Conservation (phyloP, 176 grass and related monocot species). For the Oryza meridionalis region DNA sequence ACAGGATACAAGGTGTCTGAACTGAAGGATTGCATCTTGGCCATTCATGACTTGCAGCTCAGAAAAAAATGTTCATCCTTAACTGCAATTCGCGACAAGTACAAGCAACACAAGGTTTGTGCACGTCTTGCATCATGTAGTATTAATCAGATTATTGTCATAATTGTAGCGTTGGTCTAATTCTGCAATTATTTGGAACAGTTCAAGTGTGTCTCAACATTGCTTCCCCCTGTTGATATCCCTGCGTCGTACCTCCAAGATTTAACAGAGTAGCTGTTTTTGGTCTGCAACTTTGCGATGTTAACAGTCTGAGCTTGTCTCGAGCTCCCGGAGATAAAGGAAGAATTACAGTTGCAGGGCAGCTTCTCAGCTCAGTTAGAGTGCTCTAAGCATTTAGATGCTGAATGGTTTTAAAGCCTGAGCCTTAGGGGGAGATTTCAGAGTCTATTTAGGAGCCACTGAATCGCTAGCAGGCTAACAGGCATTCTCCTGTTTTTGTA, state of each 20-base stretch:
- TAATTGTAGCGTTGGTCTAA: constrained; percentile 34
- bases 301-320: constrained; percentile 43
- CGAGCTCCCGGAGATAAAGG: constrained; percentile 40
- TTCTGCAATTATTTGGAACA: constrained; percentile 49
- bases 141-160: constrained; percentile 21
- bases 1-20: constrained; percentile 77
- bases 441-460: constrained; percentile 37
- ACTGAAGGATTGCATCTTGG: constrained; percentile 72
- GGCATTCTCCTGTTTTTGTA: constrained; percentile 46
- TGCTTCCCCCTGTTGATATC: constrained; percentile 63
- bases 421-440: not conserved
- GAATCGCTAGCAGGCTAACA: constrained; percentile 28
- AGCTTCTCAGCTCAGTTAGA: constrained; percentile 38
- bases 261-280: constrained; percentile 38
- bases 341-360: constrained; percentile 20
- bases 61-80: constrained; percentile 53
- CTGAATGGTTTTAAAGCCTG: not conserved
- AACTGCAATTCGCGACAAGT: constrained; percentile 74
- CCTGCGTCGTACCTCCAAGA: constrained; percentile 59
- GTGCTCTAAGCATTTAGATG: constrained; percentile 38
- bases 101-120: constrained; percentile 84
- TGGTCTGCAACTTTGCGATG: constrained; percentile 33
- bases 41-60: constrained; percentile 82
- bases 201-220: constrained; percentile 70
- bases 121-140: constrained; percentile 26